Percentiles rank a stretch among this genome's conserved stretches.
Evolutionary conservation across 352 stramenopile species (phyloP).

Genomic region (Globisporangium spiculum): DNA sequence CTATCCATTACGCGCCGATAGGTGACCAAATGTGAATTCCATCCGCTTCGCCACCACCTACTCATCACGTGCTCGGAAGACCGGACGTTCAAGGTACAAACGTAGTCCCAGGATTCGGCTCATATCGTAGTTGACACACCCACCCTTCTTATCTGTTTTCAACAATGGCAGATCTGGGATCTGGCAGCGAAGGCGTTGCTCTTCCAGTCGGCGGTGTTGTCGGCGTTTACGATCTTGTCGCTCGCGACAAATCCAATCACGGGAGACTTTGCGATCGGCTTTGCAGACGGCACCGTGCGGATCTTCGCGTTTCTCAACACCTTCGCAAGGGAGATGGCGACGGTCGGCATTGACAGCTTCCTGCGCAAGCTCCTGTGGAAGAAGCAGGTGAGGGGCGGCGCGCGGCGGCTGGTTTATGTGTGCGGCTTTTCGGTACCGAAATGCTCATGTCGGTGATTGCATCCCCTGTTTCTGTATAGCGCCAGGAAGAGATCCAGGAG

Average conservation of each 20-base stretch:
- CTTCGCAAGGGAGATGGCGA: slow-evolving; percentile 54
- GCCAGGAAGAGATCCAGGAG: slow-evolving; percentile 44
- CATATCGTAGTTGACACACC: not conserved
- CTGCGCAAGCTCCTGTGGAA: slow-evolving; percentile 32
- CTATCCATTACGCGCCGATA: slow-evolving; percentile 23
- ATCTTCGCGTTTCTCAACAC: slow-evolving; percentile 52
- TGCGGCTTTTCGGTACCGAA: not conserved
- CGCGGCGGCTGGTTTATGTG: not conserved
- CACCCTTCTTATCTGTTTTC: not conserved
- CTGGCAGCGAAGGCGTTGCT: slow-evolving; percentile 52
- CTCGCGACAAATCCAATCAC: slow-evolving; percentile 59
- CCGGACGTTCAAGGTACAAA: slow-evolving; percentile 74
- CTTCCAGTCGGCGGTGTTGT: slow-evolving; percentile 78
- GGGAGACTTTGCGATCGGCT: slow-evolving; percentile 64
- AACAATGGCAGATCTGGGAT: slow-evolving; percentile 65
- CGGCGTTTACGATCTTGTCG: slow-evolving; percentile 68
- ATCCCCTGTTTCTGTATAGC: slow-evolving; percentile 9
- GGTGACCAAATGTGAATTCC: slow-evolving; percentile 75
- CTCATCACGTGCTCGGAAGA: slow-evolving; percentile 78
- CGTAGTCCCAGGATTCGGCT: not conserved
- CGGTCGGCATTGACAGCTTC: slow-evolving; percentile 45
- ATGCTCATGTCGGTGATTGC: not conserved
- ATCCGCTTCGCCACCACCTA: slow-evolving; percentile 61
- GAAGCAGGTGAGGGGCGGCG: slow-evolving; percentile 28
- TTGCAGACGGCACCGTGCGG: slow-evolving; percentile 63